Conservation (phyloP, 371 early-diverging fungal species). For the Mucor saturninus region DNA sequence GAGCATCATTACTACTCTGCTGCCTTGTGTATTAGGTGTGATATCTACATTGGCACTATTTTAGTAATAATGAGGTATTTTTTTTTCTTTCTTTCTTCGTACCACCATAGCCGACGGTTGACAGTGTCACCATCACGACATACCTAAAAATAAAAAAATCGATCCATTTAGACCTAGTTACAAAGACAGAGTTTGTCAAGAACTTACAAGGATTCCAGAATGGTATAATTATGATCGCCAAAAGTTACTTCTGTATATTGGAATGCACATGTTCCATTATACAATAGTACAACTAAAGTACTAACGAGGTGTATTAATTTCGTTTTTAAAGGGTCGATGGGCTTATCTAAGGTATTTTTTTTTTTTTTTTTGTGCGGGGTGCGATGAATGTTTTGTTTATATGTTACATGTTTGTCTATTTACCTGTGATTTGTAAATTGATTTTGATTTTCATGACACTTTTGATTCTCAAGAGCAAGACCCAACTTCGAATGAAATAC, state of each 20-base stretch:
- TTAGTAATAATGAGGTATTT: not conserved
- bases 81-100: not conserved
- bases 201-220: conserved; percentile 54
- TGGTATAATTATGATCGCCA: conserved; percentile 46
- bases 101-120: conserved; percentile 82
- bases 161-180: too few species aligned
- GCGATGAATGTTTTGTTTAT: too few species aligned
- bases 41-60: conserved; percentile 45
- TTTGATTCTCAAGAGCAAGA: conserved; percentile 59
- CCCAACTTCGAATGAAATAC: conserved; percentile 68
- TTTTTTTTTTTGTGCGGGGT: not conserved
- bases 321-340: conserved; percentile 61
- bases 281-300: conserved; percentile 65
- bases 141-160: conserved; percentile 26
- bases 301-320: conserved; percentile 64
- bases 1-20: conserved; percentile 69
- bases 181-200: not conserved
- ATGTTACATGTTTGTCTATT: not conserved
- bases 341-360: conserved; percentile 34
- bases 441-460: conserved; percentile 63
- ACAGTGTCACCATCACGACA: conserved; percentile 67
- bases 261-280: conserved; percentile 72
- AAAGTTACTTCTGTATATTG: conserved; percentile 71
- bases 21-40: conserved; percentile 62
- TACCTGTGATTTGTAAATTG: conserved; percentile 57